Conservation (phyloP, 2,329 filamentous ascomycete species). For the Tothia fuscella region DNA sequence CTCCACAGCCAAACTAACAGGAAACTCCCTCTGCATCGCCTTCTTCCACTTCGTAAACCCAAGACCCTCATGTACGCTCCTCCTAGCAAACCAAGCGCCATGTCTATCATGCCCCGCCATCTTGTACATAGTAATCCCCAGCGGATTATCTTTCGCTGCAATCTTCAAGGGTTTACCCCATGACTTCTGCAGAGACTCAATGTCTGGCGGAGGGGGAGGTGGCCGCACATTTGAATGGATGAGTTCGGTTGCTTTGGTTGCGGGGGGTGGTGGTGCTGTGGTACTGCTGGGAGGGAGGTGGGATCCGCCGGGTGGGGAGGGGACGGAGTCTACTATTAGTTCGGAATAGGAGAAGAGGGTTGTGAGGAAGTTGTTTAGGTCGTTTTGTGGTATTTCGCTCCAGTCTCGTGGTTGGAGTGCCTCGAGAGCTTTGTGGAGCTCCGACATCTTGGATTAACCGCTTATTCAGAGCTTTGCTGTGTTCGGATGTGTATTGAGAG, state of each 20-base stretch:
- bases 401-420: slow-evolving; percentile 33
- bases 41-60: slow-evolving; percentile 66
- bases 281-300: slow-evolving; percentile 28
- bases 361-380: slow-evolving; percentile 28
- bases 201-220: slow-evolving; percentile 32
- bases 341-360: slow-evolving; percentile 45
- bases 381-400: slow-evolving; percentile 30
- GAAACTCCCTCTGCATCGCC: slow-evolving; percentile 68
- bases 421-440: slow-evolving; percentile 35
- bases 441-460: slow-evolving; percentile 28
- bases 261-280: slow-evolving; percentile 25
- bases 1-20: slow-evolving; percentile 60
- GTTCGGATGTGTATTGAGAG: too few relatives aligned
- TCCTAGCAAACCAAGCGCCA: slow-evolving; percentile 79
- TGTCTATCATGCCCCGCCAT: slow-evolving; percentile 65
- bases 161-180: slow-evolving; percentile 79
- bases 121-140: slow-evolving; percentile 70
- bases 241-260: slow-evolving; percentile 38
- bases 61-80: slow-evolving; percentile 69
- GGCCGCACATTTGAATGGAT: slow-evolving; percentile 39
- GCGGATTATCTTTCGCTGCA: slow-evolving; percentile 58
- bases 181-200: slow-evolving; percentile 56
- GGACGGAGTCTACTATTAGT: slow-evolving; percentile 65
- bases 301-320: slow-evolving; percentile 39
- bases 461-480: slow-evolving; percentile 4